phyloP scores from a whole-genome alignment of 345 rosid genomes.

The Luvunga scandens region DNA sequence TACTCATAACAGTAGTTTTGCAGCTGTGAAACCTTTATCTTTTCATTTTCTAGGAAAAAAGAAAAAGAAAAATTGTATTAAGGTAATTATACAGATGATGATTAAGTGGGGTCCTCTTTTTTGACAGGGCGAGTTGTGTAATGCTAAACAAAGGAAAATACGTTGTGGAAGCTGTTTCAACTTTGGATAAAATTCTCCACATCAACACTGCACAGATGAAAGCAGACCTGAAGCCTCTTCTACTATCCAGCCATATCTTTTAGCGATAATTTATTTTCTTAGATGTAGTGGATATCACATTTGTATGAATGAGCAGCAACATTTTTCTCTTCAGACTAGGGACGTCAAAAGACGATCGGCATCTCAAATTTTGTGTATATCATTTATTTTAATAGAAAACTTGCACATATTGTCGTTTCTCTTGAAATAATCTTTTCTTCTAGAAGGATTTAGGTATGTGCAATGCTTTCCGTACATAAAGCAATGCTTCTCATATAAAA shows the following conservation, averaged over 20 bases:
- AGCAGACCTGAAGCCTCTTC: slow-evolving; percentile 26
- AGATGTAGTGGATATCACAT: not conserved
- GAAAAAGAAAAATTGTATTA: no score
- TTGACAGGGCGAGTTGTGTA: slow-evolving; percentile 51
- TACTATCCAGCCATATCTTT: slow-evolving; percentile 28
- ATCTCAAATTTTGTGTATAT: not conserved
- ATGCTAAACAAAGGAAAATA: slow-evolving; percentile 74
- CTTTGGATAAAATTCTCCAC: slow-evolving; percentile 48
- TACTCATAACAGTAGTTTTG: no score
- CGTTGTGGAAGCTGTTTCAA: slow-evolving; percentile 49
- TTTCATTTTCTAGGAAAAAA: no score
- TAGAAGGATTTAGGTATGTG: no score
- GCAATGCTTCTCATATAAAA: not conserved
- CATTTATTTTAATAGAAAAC: not conserved
- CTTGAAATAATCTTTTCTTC: no score
- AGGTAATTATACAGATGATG: not conserved
- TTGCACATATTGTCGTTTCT: not conserved
- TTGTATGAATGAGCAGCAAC: not conserved
- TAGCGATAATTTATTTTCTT: not conserved
- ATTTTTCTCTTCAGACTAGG: not conserved
- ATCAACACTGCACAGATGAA: slow-evolving; percentile 30
- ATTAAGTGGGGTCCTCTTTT: not conserved
- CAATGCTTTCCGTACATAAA: not conserved
- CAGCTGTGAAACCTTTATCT: no score
- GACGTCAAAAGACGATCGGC: not conserved